Base-by-base conservation (phyloP, 192 early-diverging fungal species). In the Allomyces javanicus region DNA sequence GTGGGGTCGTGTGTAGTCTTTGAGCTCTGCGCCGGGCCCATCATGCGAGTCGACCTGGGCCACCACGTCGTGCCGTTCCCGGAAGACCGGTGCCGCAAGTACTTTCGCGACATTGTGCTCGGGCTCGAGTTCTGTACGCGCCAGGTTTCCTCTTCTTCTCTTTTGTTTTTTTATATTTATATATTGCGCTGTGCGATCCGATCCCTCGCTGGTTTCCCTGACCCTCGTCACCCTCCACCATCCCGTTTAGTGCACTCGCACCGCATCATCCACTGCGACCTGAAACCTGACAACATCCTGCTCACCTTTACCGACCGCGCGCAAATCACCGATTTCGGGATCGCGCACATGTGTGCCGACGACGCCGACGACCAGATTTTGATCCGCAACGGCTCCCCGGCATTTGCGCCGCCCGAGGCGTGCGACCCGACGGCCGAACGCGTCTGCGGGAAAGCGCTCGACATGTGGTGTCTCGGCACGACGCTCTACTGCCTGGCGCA, bases 241-340 rank as follows among this genome's bases (percentile, higher is more conserved):
- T n/a, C 33, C 33, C 33, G 0, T 40, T 9, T 45, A 19, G 83
- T 83, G 24, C 83, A 85, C 66, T 74, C 70, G 64, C 75, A 79
- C 44, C 72, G 70, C 1, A 81, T 85, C 62, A 80, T 84, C 62
- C 83, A 85, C 65, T 69, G 79, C 17, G 83, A 85, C 68, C 25
- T 85, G 11, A 85, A 85, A 58, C 83, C 82, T 14, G 82, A 81
- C 61, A 84, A 82, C 65, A 58, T 85, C 24, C 77, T 85, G 22
- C 63, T 79, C 9, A 76, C 68, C 2, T 66, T 61, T 1, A 62
- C 78, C 21, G 43, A 62, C 25, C n/a, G 61, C 26, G 66, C 84
- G 4, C 78, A 80, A 70, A 81, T 85, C 40, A 72, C 77, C 9
- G 83, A 85, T 66, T 85, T 85, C 72, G 83, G 83, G 7, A 85